These are phyloP conservation scores for Neurospora sp. DNA, from an alignment of 2,329 filamentous ascomycete species.

Conservation along the genomic window DNA sequence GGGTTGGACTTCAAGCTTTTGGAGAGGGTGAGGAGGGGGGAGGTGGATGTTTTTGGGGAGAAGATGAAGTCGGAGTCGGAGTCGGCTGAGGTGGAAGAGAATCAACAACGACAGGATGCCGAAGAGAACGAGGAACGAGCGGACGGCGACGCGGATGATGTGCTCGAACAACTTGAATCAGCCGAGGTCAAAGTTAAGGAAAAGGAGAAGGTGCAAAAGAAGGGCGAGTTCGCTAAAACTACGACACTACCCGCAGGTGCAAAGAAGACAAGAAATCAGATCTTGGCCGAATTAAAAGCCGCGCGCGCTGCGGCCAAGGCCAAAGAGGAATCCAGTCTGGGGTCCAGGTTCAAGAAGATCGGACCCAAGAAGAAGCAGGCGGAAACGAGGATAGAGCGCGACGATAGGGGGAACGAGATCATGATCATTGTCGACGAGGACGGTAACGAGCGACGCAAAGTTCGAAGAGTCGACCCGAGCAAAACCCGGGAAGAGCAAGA, in stretches of 20 bases:
- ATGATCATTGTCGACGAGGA: slow-evolving; percentile 57
- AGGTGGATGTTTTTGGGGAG: slow-evolving; percentile 47
- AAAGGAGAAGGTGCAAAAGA: slow-evolving; percentile 46
- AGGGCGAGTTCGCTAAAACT: slow-evolving; percentile 43
- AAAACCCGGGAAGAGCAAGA: slow-evolving; percentile 25
- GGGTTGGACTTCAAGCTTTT: slow-evolving; percentile 80
- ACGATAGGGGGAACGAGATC: slow-evolving; percentile 51
- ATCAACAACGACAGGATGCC: slow-evolving; percentile 31
- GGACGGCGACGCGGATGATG: slow-evolving; percentile 50
- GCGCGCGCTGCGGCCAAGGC: slow-evolving; percentile 50
- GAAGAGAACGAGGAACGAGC: slow-evolving; percentile 21
- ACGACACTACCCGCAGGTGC: slow-evolving; percentile 40
- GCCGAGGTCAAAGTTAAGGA: slow-evolving; percentile 42
- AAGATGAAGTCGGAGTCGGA: slow-evolving; percentile 12
- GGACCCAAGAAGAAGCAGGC: slow-evolving; percentile 40
- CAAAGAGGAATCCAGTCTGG: slow-evolving; percentile 39
- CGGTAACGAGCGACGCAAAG: slow-evolving; percentile 55
- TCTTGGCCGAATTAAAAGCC: slow-evolving; percentile 57
- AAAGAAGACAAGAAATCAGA: slow-evolving; percentile 56
- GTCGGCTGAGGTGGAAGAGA: slow-evolving; percentile 31
- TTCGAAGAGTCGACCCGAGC: slow-evolving; percentile 39
- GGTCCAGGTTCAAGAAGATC: slow-evolving; percentile 55
- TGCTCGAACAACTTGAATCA: slow-evolving; percentile 48
- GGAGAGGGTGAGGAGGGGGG: slow-evolving; percentile 57
- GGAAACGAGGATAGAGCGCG: slow-evolving; percentile 49